Conservation (phyloP, 1,284 basidiomycete genomes). For the Cronartium ribicola region DNA sequence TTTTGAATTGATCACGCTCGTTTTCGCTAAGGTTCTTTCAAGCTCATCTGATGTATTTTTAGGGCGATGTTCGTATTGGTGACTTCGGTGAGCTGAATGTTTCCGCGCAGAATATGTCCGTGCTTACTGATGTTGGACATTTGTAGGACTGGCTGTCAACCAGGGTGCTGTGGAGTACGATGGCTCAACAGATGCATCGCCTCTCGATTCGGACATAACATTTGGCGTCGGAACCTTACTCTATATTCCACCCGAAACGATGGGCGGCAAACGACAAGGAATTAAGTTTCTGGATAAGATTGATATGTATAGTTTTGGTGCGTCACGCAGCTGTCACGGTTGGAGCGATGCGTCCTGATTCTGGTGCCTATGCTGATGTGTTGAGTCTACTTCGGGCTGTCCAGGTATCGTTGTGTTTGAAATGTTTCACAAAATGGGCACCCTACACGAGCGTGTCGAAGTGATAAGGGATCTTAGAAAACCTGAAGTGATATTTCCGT, state of each 20-base stretch:
- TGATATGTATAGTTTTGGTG: slow-evolving; percentile 90
- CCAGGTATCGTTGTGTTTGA: slow-evolving; percentile 88
- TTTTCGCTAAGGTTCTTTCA: neutral
- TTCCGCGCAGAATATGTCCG: slow-evolving; percentile 5
- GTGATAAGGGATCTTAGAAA: slow-evolving; percentile 74
- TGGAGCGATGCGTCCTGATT: neutral
- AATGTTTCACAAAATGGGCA: slow-evolving; percentile 87
- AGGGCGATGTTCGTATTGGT: slow-evolving; percentile 87
- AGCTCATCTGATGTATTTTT: slow-evolving; percentile 58
- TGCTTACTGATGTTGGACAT: neutral
- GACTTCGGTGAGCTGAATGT: slow-evolving; percentile 67
- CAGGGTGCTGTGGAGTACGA: slow-evolving; percentile 70
- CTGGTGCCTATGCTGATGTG: neutral
- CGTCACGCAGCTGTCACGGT: slow-evolving; percentile 53
- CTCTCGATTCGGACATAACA: slow-evolving; percentile 65
- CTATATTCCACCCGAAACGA: slow-evolving; percentile 85
- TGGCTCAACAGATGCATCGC: slow-evolving; percentile 57
- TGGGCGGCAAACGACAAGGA: slow-evolving; percentile 52
- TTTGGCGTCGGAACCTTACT: slow-evolving; percentile 83
- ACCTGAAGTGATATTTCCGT: slow-evolving; percentile 69
- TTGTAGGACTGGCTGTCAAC: slow-evolving; percentile 59
- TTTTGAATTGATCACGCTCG: slow-evolving; percentile 58
- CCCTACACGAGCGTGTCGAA: slow-evolving; percentile 67
- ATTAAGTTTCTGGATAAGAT: slow-evolving; percentile 71
- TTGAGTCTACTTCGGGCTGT: slow-evolving; percentile 23